Conservation (phyloP, 2,329 filamentous ascomycete genomes). For the Trichoderma atroviride region DNA sequence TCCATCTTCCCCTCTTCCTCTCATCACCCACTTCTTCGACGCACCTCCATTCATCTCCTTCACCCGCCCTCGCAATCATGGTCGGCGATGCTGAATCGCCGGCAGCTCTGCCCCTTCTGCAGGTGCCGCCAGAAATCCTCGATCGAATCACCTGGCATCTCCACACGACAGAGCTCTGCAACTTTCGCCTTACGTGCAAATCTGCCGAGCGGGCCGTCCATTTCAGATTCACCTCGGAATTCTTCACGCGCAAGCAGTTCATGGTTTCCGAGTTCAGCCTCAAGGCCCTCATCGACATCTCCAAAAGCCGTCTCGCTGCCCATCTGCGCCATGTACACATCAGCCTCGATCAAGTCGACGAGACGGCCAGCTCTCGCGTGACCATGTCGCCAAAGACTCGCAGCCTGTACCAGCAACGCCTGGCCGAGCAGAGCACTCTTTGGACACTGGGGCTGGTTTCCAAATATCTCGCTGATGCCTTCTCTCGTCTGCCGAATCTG, state of each 20-base stretch:
- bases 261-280: constrained; percentile 62
- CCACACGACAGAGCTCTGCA: constrained; percentile 57
- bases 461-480: constrained; percentile 59
- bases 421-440: constrained; percentile 37
- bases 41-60: neutral
- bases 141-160: constrained; percentile 57
- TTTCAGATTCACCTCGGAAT: constrained; percentile 60
- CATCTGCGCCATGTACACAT: constrained; percentile 44
- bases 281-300: constrained; percentile 55
- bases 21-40: too few relatives aligned
- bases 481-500: constrained; percentile 57
- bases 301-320: constrained; percentile 47
- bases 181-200: constrained; percentile 59
- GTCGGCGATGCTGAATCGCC: neutral
- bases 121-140: constrained; percentile 62
- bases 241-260: constrained; percentile 68
- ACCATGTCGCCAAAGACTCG: constrained; percentile 17
- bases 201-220: constrained; percentile 57
- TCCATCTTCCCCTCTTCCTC: neutral
- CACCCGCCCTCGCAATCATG: neutral
- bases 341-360: constrained; percentile 32
- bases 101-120: constrained; percentile 33
- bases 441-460: constrained; percentile 50
- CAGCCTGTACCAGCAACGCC: constrained; percentile 28
- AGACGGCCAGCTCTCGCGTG: too few relatives aligned